Evolutionary conservation across 441 rosid species (phyloP).

Genomic region (Pelargonium citronellum): DNA sequence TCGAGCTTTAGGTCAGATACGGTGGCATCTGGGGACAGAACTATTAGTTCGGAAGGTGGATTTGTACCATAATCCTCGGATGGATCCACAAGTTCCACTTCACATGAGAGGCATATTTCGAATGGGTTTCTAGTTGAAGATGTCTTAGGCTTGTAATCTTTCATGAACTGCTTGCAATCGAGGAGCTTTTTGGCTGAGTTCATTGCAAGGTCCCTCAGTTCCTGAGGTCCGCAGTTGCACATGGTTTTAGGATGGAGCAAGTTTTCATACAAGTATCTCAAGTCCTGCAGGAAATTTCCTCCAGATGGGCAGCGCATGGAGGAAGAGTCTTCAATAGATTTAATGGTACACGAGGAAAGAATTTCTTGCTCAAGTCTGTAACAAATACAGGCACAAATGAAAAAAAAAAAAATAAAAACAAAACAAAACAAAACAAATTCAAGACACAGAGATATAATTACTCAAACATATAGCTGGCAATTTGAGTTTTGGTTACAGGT

Average conservation of each 20-base stretch:
- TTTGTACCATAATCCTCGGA: constrained; percentile 25
- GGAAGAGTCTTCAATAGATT: constrained; percentile 14
- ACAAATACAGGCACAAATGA: constrained; percentile 15
- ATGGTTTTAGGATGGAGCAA: constrained; percentile 40
- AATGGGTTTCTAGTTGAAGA: constrained; percentile 10
- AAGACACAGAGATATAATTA: too few species aligned
- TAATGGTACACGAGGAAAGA: too few species aligned
- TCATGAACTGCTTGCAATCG: constrained; percentile 67
- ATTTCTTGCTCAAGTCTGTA: constrained; percentile 46
- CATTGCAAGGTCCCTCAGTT: constrained; percentile 19
- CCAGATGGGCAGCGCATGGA: constrained; percentile 32
- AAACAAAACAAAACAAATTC: too few species aligned
- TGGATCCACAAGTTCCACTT: constrained; percentile 30
- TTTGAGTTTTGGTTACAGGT: too few species aligned
- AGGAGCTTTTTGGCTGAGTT: constrained; percentile 44
- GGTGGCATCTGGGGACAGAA: constrained; percentile 40
- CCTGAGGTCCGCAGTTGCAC: constrained; percentile 28
- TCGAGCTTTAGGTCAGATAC: constrained; percentile 49
- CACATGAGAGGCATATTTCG: constrained; percentile 34
- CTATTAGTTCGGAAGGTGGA: constrained; percentile 41
- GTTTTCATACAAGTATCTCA: constrained; percentile 40
- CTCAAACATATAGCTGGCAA: too few species aligned
- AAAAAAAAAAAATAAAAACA: too few species aligned
- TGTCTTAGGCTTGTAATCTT: constrained; percentile 37
- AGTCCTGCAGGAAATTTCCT: constrained; percentile 42